Base-by-base conservation (phyloP, 2,329 filamentous ascomycete species). In the Seiridium cupressi region DNA sequence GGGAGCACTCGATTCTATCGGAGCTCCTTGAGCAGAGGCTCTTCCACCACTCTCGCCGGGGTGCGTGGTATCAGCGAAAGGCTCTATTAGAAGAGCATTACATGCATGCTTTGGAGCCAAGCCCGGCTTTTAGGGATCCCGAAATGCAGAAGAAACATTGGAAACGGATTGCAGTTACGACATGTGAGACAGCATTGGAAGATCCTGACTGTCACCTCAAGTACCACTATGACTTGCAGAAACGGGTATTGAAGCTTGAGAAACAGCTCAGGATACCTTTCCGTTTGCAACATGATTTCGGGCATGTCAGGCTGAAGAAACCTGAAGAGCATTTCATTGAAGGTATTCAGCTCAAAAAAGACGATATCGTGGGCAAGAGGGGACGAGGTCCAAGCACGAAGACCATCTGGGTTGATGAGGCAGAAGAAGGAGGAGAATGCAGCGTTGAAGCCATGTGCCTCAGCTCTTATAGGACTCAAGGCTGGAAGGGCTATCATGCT, bases 11-110 rank as follows among this genome's bases (percentile, higher is more conserved):
- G 2, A 77, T 97, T 0, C 77, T 97, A 1, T 81, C 76, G 0
- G 91, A 95, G 68, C 82, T 99, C 3, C 84, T 99, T 0, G 77
- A 77, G 3, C 95, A 99, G 71, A 84, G 84, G 4, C 81, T 97
- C 0, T 98, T 98, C 68, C 93, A 98, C 68, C 82, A 90, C 48
- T 87, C 93, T 1, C 85, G 93, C 35, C 86, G 95, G 47, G 95
- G 95, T 0, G 86, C 88, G 0, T 99, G 95, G 95, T 98, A 98
- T 72, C 93, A 97, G 70, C 90, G 95, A 26, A 97, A 96, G 75
- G 95, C 94, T 1, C 79, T 99, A 1, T 75, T 99, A 2, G 95
- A 99, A 77, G 95, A 99, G 72, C 93, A 96, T 71, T 98, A 99
- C 73, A 93, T 98, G 91, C 83, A 87, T 69, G 79, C 82, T 4